Percentiles rank a stretch among this genome's conserved stretches.
phyloP scores from a whole-genome alignment of 306 rosid species.

The Castanea crenata region DNA sequence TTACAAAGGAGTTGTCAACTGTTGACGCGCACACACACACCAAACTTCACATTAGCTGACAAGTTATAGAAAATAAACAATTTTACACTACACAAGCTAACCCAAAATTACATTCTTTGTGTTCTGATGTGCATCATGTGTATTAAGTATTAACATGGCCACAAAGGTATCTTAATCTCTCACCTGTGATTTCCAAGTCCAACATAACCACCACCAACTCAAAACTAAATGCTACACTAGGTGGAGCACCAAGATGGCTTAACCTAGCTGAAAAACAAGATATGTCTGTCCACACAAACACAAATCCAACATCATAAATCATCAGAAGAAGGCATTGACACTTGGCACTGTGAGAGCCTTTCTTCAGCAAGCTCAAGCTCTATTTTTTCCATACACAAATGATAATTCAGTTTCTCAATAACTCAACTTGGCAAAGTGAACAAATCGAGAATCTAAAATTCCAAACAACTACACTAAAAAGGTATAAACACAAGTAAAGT shows the following conservation, averaged over 20 bases:
- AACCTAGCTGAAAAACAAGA: neutral
- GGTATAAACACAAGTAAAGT: too few relatives aligned
- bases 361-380: neutral
- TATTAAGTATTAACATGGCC: neutral
- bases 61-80: neutral
- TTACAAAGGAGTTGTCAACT: neutral
- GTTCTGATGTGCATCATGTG: neutral
- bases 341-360: neutral
- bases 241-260: neutral
- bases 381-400: neutral
- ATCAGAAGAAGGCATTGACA: neutral
- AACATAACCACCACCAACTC: neutral
- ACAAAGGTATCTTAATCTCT: neutral
- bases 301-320: neutral
- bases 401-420: neutral
- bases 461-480: neutral
- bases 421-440: neutral
- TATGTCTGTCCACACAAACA: neutral
- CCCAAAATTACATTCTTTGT: conserved; percentile 3
- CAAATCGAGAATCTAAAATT: neutral
- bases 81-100: neutral
- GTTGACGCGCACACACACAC: neutral
- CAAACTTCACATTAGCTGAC: conserved; percentile 5
- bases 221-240: neutral
- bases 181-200: neutral